Evolutionary conservation across 176 grass and related monocot species (phyloP).

Genomic region (Dactylis glomerata): DNA sequence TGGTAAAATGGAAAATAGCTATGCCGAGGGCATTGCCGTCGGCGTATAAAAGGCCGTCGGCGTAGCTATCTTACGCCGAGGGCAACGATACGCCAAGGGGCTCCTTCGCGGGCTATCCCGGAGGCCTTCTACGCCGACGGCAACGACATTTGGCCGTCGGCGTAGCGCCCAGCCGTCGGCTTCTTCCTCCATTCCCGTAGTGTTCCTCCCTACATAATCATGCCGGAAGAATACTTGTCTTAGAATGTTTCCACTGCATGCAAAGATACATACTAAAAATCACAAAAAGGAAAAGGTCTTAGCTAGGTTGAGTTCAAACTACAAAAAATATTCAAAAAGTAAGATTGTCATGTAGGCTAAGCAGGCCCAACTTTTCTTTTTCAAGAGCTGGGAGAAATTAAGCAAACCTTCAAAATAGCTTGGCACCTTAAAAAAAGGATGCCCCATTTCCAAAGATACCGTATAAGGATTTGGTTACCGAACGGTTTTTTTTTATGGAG

Average conservation of each 20-base stretch:
- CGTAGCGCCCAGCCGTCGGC: too few relatives aligned
- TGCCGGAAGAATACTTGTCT: constrained; percentile 32
- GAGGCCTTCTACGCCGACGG: too few relatives aligned
- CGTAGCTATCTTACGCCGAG: too few relatives aligned
- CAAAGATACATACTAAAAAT: background rate
- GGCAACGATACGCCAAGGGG: too few relatives aligned
- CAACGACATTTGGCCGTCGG: too few relatives aligned
- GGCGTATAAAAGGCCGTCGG: too few relatives aligned
- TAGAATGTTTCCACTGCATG: constrained; percentile 31
- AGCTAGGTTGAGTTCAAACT: constrained; percentile 8
- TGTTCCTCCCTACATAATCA: constrained; percentile 31
- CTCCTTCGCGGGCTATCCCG: too few relatives aligned
- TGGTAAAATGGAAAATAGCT: too few relatives aligned
- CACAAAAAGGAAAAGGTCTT: constrained; percentile 6
- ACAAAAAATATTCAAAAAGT: background rate
- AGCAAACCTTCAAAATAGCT: background rate
- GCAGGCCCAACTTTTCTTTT: background rate
- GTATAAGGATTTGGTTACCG: too few relatives aligned
- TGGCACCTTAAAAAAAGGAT: background rate
- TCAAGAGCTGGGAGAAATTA: background rate
- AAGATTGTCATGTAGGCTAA: constrained; percentile 30
- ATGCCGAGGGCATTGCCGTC: too few relatives aligned
- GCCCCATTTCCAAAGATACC: constrained; percentile 16
- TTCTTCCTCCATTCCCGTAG: too few relatives aligned
- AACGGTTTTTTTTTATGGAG: too few relatives aligned